Percentiles rank a stretch among this genome's conserved stretches.
Evolutionary conservation across 495 filamentous ascomycete species (phyloP).

Genomic region (Penicillium flavigenum): DNA sequence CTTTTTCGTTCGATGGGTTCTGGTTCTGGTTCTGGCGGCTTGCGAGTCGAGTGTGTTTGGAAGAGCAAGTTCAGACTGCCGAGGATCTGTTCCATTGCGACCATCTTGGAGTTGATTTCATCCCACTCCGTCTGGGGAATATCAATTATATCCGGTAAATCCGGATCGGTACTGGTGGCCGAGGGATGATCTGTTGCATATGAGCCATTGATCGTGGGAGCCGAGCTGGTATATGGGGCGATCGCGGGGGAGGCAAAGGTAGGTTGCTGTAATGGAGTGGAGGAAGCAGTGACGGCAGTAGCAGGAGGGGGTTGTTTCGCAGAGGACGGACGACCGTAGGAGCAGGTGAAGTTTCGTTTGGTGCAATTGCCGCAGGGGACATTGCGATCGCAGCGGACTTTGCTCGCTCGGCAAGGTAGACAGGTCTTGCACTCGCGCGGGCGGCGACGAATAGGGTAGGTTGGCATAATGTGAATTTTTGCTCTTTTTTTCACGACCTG

Average conservation of each 20-base stretch:
- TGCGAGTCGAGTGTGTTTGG: constrained; percentile 32
- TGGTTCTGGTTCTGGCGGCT: constrained; percentile 24
- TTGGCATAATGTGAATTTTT: constrained; percentile 28
- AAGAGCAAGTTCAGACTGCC: constrained; percentile 40
- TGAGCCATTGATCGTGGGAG: constrained; percentile 16
- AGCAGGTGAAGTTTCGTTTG: constrained; percentile 67
- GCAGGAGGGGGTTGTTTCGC: constrained; percentile 17
- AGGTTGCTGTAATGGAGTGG: constrained; percentile 20
- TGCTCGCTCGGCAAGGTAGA: constrained; percentile 48
- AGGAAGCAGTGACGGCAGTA: constrained; percentile 18
- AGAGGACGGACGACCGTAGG: constrained; percentile 64
- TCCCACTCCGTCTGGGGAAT: constrained; percentile 48
- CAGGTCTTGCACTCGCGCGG: constrained; percentile 52
- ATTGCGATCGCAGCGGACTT: constrained; percentile 69
- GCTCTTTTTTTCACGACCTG: constrained; percentile 3
- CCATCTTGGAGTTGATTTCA: constrained; percentile 47
- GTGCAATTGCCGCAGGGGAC: constrained; percentile 72
- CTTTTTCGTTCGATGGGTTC: constrained; percentile 14
- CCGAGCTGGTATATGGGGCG: constrained; percentile 10
- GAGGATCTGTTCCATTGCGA: constrained; percentile 46
- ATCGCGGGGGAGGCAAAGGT: constrained; percentile 21
- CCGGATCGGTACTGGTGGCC: constrained; percentile 21
- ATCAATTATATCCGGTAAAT: constrained; percentile 35
- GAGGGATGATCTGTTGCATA: constrained; percentile 18
- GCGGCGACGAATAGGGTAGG: constrained; percentile 46